phyloP scores from a whole-genome alignment of 768 basidiomycete genomes.

The Mycena rebaudengoi region DNA sequence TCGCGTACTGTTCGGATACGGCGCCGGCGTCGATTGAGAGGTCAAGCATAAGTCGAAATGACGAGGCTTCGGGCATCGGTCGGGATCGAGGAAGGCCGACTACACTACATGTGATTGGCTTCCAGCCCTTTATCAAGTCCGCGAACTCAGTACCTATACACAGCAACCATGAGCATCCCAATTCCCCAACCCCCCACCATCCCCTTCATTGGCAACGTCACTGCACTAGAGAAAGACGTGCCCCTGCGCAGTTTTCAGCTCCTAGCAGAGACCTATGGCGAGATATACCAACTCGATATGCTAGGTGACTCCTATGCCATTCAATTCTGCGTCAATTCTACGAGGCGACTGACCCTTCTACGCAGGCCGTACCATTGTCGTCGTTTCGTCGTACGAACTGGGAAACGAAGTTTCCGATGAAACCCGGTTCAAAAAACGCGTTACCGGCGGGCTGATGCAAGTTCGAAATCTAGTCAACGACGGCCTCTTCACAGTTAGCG shows the following conservation, averaged over 20 bases:
- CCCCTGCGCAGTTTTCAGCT: conserved; percentile 41
- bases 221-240: conserved; percentile 41
- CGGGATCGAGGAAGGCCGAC: too few relatives aligned
- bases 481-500: conserved; percentile 50
- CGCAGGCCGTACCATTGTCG: conserved; percentile 30
- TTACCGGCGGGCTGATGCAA: conserved; percentile 41
- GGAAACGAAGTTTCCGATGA: conserved; percentile 54
- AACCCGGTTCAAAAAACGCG: conserved; percentile 48
- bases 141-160: neutral
- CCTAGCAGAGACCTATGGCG: conserved; percentile 46
- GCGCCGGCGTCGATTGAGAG: too few relatives aligned
- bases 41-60: too few relatives aligned
- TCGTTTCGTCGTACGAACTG: conserved; percentile 46
- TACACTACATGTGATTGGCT: too few relatives aligned
- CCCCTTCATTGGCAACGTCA: conserved; percentile 48
- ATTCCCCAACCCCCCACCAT: conserved; percentile 48
- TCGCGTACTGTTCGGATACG: too few relatives aligned
- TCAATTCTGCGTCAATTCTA: too few relatives aligned
- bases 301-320: conserved; percentile 40
- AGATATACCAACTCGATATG: conserved; percentile 49
- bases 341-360: neutral
- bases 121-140: neutral
- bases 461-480: conserved; percentile 50
- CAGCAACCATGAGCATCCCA: conserved; percentile 36
- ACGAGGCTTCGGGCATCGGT: too few relatives aligned